Conservation (phyloP, 2,329 filamentous ascomycete genomes). For the Talaromyces sp. region DNA sequence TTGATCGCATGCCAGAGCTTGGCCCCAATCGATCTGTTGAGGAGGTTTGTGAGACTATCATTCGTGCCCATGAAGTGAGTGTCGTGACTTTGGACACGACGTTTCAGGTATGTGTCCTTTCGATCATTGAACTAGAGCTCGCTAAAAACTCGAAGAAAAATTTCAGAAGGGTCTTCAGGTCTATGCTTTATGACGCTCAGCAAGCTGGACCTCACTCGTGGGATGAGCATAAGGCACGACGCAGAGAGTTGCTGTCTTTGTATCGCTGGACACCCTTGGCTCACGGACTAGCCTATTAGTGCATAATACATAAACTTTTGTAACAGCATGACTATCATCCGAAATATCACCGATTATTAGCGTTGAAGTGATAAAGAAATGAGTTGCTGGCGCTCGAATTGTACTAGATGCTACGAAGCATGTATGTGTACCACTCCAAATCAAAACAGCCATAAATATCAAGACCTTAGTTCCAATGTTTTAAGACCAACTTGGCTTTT, state of each 20-base stretch:
- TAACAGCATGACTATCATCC: too few species aligned
- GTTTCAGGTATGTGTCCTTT: conserved; percentile 47
- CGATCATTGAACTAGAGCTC: neutral
- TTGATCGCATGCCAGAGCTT: conserved; percentile 54
- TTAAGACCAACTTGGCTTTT: too few species aligned
- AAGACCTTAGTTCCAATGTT: too few species aligned
- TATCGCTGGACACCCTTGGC: conserved; percentile 53
- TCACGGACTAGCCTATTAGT: conserved; percentile 17
- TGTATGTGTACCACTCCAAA: too few species aligned
- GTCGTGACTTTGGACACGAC: conserved; percentile 55
- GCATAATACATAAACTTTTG: neutral
- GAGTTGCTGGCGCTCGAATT: too few species aligned
- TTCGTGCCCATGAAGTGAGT: conserved; percentile 55
- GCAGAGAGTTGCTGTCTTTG: conserved; percentile 54
- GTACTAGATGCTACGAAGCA: too few species aligned
- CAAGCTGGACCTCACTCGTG: conserved; percentile 44
- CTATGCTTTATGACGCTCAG: conserved; percentile 53
- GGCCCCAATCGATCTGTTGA: conserved; percentile 51
- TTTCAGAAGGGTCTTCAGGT: conserved; percentile 57
- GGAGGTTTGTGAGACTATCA: conserved; percentile 54
- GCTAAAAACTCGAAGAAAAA: conserved; percentile 46
- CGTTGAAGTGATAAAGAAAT: too few species aligned
- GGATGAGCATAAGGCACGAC: conserved; percentile 50
- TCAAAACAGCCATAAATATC: too few species aligned
- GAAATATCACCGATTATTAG: too few species aligned